Percentiles rank a stretch among this genome's conserved stretches.
Evolutionary conservation across 805 yeast genomes (phyloP).

Genomic region (Nakazawaea wickerhamii): DNA sequence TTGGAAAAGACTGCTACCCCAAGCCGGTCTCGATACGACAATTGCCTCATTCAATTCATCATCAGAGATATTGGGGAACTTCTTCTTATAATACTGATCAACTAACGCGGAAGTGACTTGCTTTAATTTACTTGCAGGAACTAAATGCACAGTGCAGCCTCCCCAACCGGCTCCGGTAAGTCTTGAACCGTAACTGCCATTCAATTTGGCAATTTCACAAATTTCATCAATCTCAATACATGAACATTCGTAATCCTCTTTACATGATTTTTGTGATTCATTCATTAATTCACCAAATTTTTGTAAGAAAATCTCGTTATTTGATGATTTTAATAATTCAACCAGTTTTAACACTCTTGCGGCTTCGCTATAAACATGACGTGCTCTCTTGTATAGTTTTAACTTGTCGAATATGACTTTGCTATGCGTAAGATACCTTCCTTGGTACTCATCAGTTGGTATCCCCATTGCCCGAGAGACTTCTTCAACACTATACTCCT

Average conservation of each 20-base stretch:
- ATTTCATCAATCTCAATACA: conserved; percentile 48
- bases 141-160: conserved; percentile 65
- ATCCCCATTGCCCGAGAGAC: conserved; percentile 39
- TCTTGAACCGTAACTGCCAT: conserved; percentile 62
- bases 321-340: conserved; percentile 15
- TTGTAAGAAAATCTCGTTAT: conserved; percentile 30
- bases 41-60: conserved; percentile 45
- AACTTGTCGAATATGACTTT: conserved; percentile 55
- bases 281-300: conserved; percentile 53
- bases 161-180: conserved; percentile 84
- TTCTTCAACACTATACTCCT: conserved; percentile 47
- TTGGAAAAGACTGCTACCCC: conserved; percentile 37
- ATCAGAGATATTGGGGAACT: conserved; percentile 43
- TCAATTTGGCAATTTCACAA: conserved; percentile 44
- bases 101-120: conserved; percentile 37
- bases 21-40: conserved; percentile 49
- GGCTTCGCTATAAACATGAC: conserved; percentile 60
- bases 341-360: conserved; percentile 50
- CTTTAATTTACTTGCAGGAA: conserved; percentile 36
- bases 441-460: conserved; percentile 36
- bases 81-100: conserved; percentile 43
- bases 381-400: conserved; percentile 51
- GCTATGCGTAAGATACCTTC: conserved; percentile 41
- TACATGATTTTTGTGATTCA: conserved; percentile 51
- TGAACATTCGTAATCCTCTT: conserved; percentile 46